phyloP scores from a whole-genome alignment of 202 grass and related monocot genomes.

The Elaeis oleifera region DNA sequence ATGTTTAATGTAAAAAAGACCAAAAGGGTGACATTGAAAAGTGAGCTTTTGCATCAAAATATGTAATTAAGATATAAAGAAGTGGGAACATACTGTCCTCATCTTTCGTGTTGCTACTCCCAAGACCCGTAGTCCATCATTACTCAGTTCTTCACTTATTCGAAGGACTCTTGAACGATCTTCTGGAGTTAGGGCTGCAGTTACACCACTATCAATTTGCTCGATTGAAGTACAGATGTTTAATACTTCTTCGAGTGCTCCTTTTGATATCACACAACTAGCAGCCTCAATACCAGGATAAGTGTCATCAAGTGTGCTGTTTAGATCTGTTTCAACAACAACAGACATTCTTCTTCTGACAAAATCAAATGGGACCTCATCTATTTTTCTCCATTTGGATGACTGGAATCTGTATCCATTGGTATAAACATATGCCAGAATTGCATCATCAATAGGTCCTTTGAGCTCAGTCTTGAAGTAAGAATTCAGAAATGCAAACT shows the following conservation, averaged over 20 bases:
- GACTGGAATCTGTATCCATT: constrained; percentile 35
- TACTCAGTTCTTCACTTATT: constrained; percentile 30
- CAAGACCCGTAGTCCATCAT: constrained; percentile 32
- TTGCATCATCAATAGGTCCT: constrained; percentile 36
- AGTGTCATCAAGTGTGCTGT: constrained; percentile 2
- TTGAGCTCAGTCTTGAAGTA: constrained; percentile 24
- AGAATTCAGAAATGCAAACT: constrained; percentile 25
- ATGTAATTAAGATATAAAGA: not conserved
- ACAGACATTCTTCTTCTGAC: constrained; percentile 35
- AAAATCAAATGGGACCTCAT: constrained; percentile 38
- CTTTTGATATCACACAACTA: constrained; percentile 33
- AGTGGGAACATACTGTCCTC: constrained; percentile 19
- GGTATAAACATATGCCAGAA: constrained; percentile 38
- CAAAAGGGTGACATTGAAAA: too few relatives aligned
- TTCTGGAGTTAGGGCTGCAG: constrained; percentile 16
- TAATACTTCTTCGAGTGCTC: constrained; percentile 34
- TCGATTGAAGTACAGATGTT: constrained; percentile 20
- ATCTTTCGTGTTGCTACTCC: constrained; percentile 35
- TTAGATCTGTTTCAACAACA: constrained; percentile 25
- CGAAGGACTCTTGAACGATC: constrained; percentile 24
- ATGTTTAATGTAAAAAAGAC: too few relatives aligned
- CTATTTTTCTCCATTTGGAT: constrained; percentile 32
- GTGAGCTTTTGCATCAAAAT: not conserved
- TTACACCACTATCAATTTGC: constrained; percentile 10
- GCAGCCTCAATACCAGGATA: not conserved